Evolutionary conservation across 805 yeast species (phyloP), one percentile per base, ranked within the genome.

Genomic region (Saturnispora serradocipensis): DNA sequence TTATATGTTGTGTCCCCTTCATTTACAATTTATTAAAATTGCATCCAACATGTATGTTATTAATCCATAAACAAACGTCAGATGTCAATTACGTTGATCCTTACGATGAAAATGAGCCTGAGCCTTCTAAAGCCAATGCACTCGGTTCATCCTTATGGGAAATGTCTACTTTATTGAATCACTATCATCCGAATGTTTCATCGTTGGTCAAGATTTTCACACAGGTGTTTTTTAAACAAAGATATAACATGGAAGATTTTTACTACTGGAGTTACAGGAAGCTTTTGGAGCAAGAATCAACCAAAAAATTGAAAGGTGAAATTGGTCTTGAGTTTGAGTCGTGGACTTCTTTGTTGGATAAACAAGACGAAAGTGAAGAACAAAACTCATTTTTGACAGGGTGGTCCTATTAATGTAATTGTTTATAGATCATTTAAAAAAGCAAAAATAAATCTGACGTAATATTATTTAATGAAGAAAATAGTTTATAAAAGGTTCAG

Each of bases 121-220:
- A 91, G 64, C 99, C 99, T 2, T 73, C 84, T 52, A 71, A 76
- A 53, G 85, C 97, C 0, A 72, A 79, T 34, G 97, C 98, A 4
- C 71, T 90, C 35, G 82, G 77, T 7, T 86, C 96, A 0, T 90
- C 97, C 0, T 67, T 90, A 46, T 93, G 99, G 99, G 99, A 93
- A 67, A 64, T 91, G 52, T 87, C 86, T 53, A 75, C 95, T 0
- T 80, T 83, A 72, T 57, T 59, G 49, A 68, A 78, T 11, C 99
- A 93, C 65, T 91, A 89, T 63, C 98, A 93, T 69, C 97, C 98
- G 15, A 93, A 93, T 61, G 88, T 93, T 11, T 91, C 97, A 1
- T 85, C 97, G 0, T 72, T 93, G 59, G 97, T 97, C 16, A 84
- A 81, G 63, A 86, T 93, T 30, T 86, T 87, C 63, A 76, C 82